Evolutionary conservation across 805 yeast species (phyloP).

Genomic region (Yamadazyma nakazawae): DNA sequence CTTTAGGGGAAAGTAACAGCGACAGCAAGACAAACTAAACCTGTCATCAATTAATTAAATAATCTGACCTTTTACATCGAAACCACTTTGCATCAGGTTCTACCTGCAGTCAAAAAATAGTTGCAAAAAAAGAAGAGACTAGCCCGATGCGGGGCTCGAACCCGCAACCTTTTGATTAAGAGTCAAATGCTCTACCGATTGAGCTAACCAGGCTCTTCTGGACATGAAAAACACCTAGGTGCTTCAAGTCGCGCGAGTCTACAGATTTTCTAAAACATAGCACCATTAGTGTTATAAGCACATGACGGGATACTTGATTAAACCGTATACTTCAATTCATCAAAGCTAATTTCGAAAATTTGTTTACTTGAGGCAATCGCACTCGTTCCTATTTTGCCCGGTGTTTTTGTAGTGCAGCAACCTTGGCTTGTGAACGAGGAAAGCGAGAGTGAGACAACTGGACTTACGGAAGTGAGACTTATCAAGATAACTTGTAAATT

Average conservation of each 20-base stretch:
- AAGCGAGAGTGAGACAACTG: constrained; percentile 4
- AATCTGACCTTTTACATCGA: no score
- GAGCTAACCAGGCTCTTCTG: constrained; percentile 26
- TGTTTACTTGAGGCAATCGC: background rate
- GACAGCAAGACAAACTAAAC: no score
- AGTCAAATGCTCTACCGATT: constrained; percentile 30
- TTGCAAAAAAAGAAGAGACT: constrained; percentile 9
- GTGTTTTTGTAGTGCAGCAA: constrained; percentile 2
- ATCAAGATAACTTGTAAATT: background rate
- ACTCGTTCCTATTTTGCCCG: constrained; percentile 2
- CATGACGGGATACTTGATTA: no score
- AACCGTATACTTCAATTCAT: no score
- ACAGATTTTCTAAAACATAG: no score
- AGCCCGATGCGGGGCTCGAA: constrained; percentile 35
- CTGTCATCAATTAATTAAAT: no score
- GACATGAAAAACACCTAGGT: background rate
- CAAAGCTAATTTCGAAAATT: no score
- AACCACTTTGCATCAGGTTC: no score
- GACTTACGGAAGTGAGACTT: constrained; percentile 2
- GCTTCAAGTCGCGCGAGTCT: background rate
- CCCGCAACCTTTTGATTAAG: constrained; percentile 32
- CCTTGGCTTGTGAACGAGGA: constrained; percentile 2
- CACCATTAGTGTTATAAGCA: no score
- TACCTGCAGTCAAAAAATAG: no score
- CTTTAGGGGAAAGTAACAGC: no score